These are phyloP conservation scores for Corchorus olitorius DNA, from an alignment of 345 rosid species.

Conservation along the genomic window DNA sequence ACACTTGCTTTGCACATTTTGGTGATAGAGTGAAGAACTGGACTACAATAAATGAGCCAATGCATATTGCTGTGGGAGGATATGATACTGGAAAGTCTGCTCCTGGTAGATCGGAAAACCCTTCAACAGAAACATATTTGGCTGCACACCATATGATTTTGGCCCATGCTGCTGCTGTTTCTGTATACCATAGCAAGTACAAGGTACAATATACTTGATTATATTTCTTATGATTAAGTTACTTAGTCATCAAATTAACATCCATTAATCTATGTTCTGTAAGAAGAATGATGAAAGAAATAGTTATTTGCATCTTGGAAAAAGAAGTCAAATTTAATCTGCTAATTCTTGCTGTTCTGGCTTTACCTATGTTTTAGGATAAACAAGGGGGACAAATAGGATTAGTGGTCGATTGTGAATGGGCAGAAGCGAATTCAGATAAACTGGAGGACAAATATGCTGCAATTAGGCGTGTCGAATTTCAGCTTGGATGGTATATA, in stretches of 20 bases:
- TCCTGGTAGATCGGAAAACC: conserved; percentile 63
- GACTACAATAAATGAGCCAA: conserved; percentile 84
- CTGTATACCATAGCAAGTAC: conserved; percentile 61
- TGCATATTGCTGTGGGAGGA: conserved; percentile 54
- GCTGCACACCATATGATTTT: conserved; percentile 77
- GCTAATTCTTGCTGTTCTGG: neutral
- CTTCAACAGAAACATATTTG: conserved; percentile 76
- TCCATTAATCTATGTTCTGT: too few relatives aligned
- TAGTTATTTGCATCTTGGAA: neutral
- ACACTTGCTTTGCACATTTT: conserved; percentile 68
- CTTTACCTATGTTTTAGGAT: conserved; percentile 39
- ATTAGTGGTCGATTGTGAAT: conserved; percentile 62
- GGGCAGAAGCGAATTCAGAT: conserved; percentile 77
- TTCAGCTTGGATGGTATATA: conserved; percentile 79
- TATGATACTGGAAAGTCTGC: conserved; percentile 57
- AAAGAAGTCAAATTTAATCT: neutral
- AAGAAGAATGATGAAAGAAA: neutral
- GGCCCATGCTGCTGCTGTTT: conserved; percentile 82
- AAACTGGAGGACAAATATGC: conserved; percentile 54
- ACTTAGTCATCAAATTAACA: too few relatives aligned
- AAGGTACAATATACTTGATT: conserved; percentile 42
- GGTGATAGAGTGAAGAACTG: conserved; percentile 87
- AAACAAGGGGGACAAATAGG: conserved; percentile 80
- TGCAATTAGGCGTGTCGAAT: conserved; percentile 73
- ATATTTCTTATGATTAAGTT: neutral